These are phyloP conservation scores for Debaryomyces nepalensis DNA, from an alignment of 1,139 yeast species.

Conservation along the genomic window DNA sequence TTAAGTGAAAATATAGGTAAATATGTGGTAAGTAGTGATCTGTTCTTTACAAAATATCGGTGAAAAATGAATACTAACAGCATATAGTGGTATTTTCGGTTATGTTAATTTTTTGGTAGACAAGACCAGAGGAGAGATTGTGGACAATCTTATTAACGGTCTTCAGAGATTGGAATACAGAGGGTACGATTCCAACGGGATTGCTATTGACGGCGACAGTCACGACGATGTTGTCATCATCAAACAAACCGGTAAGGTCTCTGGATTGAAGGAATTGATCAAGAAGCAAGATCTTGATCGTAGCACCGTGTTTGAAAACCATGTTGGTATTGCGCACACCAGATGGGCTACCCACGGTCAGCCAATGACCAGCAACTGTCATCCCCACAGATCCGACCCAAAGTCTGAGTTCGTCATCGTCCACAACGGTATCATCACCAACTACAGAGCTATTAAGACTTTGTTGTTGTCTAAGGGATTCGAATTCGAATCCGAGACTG, in stretches of 20 bases:
- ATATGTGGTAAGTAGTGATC: constrained; percentile 15
- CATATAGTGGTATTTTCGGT: constrained; percentile 91
- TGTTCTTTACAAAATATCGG: not conserved
- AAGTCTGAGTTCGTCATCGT: constrained; percentile 86
- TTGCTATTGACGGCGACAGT: constrained; percentile 86
- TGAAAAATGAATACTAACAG: constrained; percentile 24
- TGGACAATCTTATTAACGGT: constrained; percentile 88
- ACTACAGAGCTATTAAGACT: constrained; percentile 87
- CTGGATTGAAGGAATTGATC: constrained; percentile 73
- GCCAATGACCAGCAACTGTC: constrained; percentile 85
- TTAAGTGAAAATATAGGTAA: not conserved
- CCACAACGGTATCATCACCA: constrained; percentile 98
- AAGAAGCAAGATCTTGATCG: constrained; percentile 59
- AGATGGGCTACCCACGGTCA: constrained; percentile 99
- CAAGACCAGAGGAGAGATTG: constrained; percentile 87
- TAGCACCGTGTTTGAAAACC: constrained; percentile 72
- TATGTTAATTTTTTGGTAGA: constrained; percentile 95
- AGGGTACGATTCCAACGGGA: constrained; percentile 97
- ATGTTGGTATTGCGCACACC: constrained; percentile 97
- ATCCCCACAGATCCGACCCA: constrained; percentile 91
- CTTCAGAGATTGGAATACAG: constrained; percentile 93
- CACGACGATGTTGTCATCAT: constrained; percentile 52
- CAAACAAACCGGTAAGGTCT: constrained; percentile 92
- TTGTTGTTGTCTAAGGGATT: constrained; percentile 80
- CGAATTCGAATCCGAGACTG: constrained; percentile 90